Conservation (phyloP, 257 asterid genomes). For the Cordia subcordata region DNA sequence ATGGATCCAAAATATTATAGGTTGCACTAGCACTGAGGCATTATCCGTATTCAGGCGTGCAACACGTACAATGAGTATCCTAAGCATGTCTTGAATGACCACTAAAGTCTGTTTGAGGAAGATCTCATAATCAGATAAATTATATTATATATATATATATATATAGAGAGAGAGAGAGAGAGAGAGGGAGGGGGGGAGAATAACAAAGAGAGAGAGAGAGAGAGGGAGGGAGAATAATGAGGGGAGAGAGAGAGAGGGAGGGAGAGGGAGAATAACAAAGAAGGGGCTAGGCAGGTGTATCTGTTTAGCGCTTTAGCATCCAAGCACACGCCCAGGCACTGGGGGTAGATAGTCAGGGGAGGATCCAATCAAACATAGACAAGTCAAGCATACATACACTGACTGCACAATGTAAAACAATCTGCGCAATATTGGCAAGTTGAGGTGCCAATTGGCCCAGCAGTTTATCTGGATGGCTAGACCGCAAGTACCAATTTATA, state of each 20-base stretch:
- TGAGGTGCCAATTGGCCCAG: constrained; percentile 56
- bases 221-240: no score
- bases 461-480: constrained; percentile 70
- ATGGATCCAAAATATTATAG: constrained; percentile 55
- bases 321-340: background rate
- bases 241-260: no score
- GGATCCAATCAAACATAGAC: background rate
- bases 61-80: constrained; percentile 73
- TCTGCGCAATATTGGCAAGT: constrained; percentile 47
- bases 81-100: constrained; percentile 74
- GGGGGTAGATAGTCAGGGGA: background rate
- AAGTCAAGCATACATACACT: constrained; percentile 50
- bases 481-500: constrained; percentile 72
- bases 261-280: no score
- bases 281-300: no score
- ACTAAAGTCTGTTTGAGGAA: constrained; percentile 27
- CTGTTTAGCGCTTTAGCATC: background rate
- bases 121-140: constrained; percentile 7
- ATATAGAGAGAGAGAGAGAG: no score
- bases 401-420: constrained; percentile 56
- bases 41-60: constrained; percentile 58
- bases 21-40: constrained; percentile 70
- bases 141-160: no score
- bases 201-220: no score
- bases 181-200: no score